Percentiles rank a stretch among this genome's conserved stretches.
phyloP scores from a whole-genome alignment of 1,284 basidiomycete species.

The Melampsora americana region DNA sequence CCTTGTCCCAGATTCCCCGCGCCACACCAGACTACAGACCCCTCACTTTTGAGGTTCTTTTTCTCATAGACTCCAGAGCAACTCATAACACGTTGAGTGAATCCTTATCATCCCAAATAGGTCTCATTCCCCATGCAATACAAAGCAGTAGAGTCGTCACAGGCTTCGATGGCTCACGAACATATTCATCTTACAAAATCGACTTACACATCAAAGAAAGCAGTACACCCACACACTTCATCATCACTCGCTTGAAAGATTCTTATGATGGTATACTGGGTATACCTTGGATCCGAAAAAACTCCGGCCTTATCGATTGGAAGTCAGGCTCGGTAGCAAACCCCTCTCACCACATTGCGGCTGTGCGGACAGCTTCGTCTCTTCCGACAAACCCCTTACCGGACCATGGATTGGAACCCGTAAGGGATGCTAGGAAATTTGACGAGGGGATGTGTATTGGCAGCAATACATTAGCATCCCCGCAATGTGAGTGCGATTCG shows the following conservation, averaged over 20 bases:
- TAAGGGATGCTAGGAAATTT: not conserved
- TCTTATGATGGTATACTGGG: not conserved
- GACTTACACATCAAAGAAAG: not conserved
- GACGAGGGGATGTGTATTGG: too few relatives aligned
- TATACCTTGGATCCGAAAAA: not conserved
- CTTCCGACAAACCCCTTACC: too few relatives aligned
- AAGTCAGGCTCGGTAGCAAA: not conserved
- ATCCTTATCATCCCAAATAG: not conserved
- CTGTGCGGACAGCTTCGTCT: too few relatives aligned
- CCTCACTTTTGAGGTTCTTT: not conserved
- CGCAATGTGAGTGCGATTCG: not conserved
- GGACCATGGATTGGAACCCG: not conserved
- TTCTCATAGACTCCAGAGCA: conserved; percentile 7
- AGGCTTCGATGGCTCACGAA: not conserved
- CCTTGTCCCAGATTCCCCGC: not conserved
- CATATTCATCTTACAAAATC: not conserved
- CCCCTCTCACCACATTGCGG: too few relatives aligned
- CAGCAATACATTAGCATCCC: not conserved
- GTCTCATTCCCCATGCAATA: not conserved
- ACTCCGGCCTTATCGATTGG: not conserved
- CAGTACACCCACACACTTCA: not conserved
- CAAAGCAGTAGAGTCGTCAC: not conserved
- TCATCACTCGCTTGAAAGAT: not conserved
- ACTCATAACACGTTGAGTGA: not conserved
- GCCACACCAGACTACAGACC: not conserved